A percentile compares a stretch with the other conserved stretches of the same genome.
Evolutionary conservation across 495 filamentous ascomycete genomes (phyloP).

Genomic region (Talaromyces thailandensis): DNA sequence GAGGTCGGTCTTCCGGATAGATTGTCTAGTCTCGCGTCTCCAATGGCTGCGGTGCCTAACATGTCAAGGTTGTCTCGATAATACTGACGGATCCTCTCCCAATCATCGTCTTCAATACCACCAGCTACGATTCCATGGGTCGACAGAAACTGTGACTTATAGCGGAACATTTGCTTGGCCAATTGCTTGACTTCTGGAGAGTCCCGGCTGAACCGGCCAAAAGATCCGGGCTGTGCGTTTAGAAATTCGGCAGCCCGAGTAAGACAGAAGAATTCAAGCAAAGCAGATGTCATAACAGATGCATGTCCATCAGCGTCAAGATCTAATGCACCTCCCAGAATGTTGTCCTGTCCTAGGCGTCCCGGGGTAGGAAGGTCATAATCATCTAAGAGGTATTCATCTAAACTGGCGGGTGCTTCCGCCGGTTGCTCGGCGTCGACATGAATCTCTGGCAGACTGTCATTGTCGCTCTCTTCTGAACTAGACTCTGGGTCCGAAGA

Average conservation of each 20-base stretch:
- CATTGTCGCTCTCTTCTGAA: conserved; percentile 16
- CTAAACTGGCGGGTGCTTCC: conserved; percentile 9
- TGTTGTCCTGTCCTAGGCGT: background rate
- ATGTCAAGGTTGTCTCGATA: conserved; percentile 37
- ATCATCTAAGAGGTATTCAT: conserved; percentile 1
- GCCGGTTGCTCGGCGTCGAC: conserved; percentile 4
- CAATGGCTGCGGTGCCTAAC: conserved; percentile 28
- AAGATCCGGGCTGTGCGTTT: conserved; percentile 27
- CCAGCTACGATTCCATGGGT: conserved; percentile 31
- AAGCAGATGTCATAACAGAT: conserved; percentile 33
- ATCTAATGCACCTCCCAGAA: conserved; percentile 17
- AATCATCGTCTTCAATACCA: conserved; percentile 29
- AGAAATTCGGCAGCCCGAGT: conserved; percentile 36
- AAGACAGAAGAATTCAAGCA: conserved; percentile 38
- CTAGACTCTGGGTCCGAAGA: conserved; percentile 29
- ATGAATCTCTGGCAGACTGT: background rate
- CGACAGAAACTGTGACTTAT: conserved; percentile 31
- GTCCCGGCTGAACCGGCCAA: conserved; percentile 27
- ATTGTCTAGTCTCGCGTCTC: conserved; percentile 23
- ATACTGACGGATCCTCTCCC: conserved; percentile 25
- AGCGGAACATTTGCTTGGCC: conserved; percentile 32
- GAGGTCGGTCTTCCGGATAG: conserved; percentile 7
- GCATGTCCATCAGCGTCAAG: conserved; percentile 27
- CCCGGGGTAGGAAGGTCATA: conserved; percentile 11
- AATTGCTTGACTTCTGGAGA: conserved; percentile 34